Evolutionary conservation across 805 yeast genomes (phyloP).

Genomic region (Candida glaebosa): DNA sequence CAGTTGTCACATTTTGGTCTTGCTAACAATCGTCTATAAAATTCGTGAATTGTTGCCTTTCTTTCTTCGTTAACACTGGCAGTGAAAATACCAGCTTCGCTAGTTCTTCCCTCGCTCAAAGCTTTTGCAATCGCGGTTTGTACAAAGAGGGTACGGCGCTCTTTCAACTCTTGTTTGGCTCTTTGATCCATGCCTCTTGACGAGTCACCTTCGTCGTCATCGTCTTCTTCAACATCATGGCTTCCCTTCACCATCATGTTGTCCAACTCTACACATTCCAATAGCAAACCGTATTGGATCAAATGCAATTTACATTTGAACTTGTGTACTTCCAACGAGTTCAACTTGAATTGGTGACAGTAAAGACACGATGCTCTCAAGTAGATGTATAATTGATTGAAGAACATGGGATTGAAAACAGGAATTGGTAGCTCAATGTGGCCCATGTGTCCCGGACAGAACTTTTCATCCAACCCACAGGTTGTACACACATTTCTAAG

Average conservation of each 20-base stretch:
- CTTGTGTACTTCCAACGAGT: slow-evolving; percentile 65
- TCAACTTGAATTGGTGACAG: slow-evolving; percentile 83
- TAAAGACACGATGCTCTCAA: slow-evolving; percentile 83
- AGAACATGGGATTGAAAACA: slow-evolving; percentile 91
- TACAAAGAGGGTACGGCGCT: slow-evolving; percentile 67
- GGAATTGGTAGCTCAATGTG: slow-evolving; percentile 96
- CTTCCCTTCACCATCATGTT: slow-evolving; percentile 45
- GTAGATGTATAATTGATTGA: slow-evolving; percentile 82
- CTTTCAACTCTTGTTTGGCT: slow-evolving; percentile 46
- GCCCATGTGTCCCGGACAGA: slow-evolving; percentile 98
- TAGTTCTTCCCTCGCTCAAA: slow-evolving; percentile 68
- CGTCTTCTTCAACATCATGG: slow-evolving; percentile 33
- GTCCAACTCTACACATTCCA: slow-evolving; percentile 75
- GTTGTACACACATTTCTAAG: slow-evolving; percentile 85
- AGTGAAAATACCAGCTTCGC: slow-evolving; percentile 66
- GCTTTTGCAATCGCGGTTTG: slow-evolving; percentile 69
- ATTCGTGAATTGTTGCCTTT: slow-evolving; percentile 65
- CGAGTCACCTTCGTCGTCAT: slow-evolving; percentile 42
- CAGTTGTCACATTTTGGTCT: slow-evolving; percentile 94
- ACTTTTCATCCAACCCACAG: slow-evolving; percentile 91
- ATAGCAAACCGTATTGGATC: slow-evolving; percentile 82
- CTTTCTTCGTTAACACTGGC: slow-evolving; percentile 88
- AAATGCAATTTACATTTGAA: slow-evolving; percentile 74
- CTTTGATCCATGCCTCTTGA: slow-evolving; percentile 35
- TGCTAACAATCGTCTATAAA: slow-evolving; percentile 66